Evolutionary conservation across 1,284 basidiomycete genomes (phyloP).

Genomic region (Tetrapyrgos nigripes): DNA sequence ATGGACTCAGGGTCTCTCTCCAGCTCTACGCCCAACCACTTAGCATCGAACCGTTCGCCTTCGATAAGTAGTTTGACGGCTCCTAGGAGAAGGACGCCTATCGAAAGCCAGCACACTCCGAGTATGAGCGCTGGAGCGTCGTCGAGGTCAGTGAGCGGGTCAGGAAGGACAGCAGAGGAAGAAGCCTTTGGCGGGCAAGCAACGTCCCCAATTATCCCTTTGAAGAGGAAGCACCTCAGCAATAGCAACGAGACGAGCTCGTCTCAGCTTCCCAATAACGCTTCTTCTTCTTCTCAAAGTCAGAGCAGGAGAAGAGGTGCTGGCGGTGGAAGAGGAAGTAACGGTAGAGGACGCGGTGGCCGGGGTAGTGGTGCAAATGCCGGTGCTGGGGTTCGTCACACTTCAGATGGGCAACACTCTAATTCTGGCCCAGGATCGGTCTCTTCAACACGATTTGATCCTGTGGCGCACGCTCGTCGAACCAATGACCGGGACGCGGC

Average conservation of each 20-base stretch:
- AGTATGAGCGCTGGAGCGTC: neutral
- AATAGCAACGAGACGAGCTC: neutral
- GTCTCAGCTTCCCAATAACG: neutral
- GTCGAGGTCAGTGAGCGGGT: neutral
- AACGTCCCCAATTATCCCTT: neutral
- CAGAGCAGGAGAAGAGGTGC: neutral
- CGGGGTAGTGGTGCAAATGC: neutral
- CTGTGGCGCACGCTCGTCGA: neutral
- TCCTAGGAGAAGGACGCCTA: neutral
- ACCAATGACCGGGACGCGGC: neutral
- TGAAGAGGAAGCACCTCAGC: constrained; percentile 4
- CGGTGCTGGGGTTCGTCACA: neutral
- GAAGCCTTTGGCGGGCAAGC: neutral
- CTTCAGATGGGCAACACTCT: neutral
- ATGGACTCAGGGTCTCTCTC: neutral
- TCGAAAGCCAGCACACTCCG: neutral
- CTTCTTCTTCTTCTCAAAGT: neutral
- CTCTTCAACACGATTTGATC: neutral
- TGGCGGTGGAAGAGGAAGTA: neutral
- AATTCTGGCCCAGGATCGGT: no score
- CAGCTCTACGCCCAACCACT: neutral
- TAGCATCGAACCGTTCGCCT: neutral
- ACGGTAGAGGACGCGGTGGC: neutral
- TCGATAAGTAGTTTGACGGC: neutral
- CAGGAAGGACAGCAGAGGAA: neutral